Conservation (phyloP, 1,284 basidiomycete genomes). For the Trichosporon inkin region DNA sequence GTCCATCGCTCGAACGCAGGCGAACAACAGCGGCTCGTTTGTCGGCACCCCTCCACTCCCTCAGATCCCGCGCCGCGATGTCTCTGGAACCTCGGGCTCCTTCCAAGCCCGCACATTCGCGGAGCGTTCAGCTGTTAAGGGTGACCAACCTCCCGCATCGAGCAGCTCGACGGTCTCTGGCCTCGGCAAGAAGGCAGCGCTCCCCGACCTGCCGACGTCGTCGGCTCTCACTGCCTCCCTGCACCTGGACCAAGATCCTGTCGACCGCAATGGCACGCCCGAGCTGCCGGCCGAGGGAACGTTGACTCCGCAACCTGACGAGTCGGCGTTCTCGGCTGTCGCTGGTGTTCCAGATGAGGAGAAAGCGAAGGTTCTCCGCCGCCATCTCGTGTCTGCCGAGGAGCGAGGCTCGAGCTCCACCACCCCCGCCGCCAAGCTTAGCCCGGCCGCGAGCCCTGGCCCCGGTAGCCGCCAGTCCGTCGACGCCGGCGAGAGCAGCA, state of each 20-base stretch:
- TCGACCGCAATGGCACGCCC: not conserved
- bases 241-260: not conserved
- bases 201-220: not conserved
- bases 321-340: constrained; percentile 38
- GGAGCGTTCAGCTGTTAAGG: not conserved
- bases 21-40: constrained; percentile 1
- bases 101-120: constrained; percentile 11
- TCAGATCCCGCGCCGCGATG: constrained; percentile 16
- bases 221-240: constrained; percentile 20
- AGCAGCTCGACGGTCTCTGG: constrained; percentile 4
- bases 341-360: constrained; percentile 61
- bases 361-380: constrained; percentile 71
- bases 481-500: constrained; percentile 19
- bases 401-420: constrained; percentile 53
- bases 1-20: not conserved
- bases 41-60: constrained; percentile 17
- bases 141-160: not conserved
- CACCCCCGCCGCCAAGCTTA: constrained; percentile 5
- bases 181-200: constrained; percentile 13
- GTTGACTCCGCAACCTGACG: constrained; percentile 22
- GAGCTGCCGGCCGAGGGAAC: not conserved
- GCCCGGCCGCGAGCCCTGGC: constrained; percentile 13
- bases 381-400: constrained; percentile 72
- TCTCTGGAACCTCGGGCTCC: constrained; percentile 1
- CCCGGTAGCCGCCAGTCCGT: constrained; percentile 12